A percentile compares a stretch with the other conserved stretches of the same genome.
Evolutionary conservation across 2,329 filamentous ascomycete species (phyloP).

Genomic region (Talaromyces sp.): DNA sequence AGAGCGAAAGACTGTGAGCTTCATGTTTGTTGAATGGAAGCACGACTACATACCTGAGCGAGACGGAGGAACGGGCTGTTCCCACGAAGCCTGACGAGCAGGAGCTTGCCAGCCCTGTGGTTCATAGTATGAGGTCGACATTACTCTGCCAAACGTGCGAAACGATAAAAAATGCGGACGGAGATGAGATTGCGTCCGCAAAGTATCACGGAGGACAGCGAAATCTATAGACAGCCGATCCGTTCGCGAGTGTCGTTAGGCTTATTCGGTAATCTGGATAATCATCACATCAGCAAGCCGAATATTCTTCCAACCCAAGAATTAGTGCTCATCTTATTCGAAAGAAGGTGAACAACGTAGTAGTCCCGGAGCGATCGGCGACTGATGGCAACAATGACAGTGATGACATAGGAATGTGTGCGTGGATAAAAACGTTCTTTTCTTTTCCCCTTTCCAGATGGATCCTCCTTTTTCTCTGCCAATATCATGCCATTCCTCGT

Average conservation of each 20-base stretch:
- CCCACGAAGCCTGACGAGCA: conserved; percentile 66
- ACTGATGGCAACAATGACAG: conserved; percentile 18
- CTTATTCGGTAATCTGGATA: neutral
- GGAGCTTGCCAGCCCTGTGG: conserved; percentile 62
- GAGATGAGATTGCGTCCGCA: conserved; percentile 1
- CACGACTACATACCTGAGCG: conserved; percentile 59
- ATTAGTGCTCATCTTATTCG: neutral
- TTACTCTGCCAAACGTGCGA: conserved; percentile 20
- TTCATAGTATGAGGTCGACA: conserved; percentile 66
- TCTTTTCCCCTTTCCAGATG: conserved; percentile 4
- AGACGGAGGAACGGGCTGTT: conserved; percentile 68
- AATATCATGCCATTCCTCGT: neutral
- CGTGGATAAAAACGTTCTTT: conserved; percentile 10
- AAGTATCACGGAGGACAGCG: conserved; percentile 18
- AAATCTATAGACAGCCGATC: conserved; percentile 1
- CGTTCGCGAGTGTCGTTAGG: conserved; percentile 7
- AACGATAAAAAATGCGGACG: neutral
- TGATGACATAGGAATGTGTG: conserved; percentile 20
- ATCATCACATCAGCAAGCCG: neutral
- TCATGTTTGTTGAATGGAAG: neutral
- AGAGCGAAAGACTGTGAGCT: conserved; percentile 12
- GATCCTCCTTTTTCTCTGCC: neutral
- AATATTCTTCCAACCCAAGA: neutral
- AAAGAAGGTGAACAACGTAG: neutral
- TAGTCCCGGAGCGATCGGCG: neutral